Conservation (phyloP, 495 filamentous ascomycete genomes). For the Penicillium pancosmium region DNA sequence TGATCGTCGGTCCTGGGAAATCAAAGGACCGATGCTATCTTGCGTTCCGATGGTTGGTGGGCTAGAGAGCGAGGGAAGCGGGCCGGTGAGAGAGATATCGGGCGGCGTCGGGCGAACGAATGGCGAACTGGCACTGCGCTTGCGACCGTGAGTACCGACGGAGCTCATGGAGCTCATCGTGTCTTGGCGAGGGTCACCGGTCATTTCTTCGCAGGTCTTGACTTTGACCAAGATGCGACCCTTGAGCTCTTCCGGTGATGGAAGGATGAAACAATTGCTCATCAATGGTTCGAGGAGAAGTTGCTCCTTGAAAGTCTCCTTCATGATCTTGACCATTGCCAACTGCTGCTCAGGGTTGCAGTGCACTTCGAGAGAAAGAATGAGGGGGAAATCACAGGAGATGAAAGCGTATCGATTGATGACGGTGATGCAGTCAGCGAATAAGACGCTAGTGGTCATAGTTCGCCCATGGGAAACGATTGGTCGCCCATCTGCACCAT, state of each 20-base stretch:
- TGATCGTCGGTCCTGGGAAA: conserved; percentile 51
- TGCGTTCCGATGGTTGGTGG: conserved; percentile 54
- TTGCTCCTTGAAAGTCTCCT: conserved; percentile 73
- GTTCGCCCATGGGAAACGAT: conserved; percentile 90
- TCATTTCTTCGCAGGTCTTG: conserved; percentile 62
- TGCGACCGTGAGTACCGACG: conserved; percentile 59
- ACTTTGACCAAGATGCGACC: conserved; percentile 90
- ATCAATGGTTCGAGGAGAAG: conserved; percentile 75
- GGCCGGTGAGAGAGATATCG: conserved; percentile 57
- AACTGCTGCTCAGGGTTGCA: conserved; percentile 82
- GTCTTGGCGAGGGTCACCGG: conserved; percentile 44
- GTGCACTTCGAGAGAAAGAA: conserved; percentile 94
- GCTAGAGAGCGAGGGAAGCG: conserved; percentile 59
- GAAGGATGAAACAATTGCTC: conserved; percentile 65
- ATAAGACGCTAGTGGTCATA: conserved; percentile 81
- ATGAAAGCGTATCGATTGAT: conserved; percentile 93
- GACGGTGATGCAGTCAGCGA: conserved; percentile 85
- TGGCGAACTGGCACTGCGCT: conserved; percentile 80
- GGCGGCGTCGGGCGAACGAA: conserved; percentile 58
- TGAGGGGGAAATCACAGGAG: conserved; percentile 79
- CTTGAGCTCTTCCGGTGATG: conserved; percentile 83
- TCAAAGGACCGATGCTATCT: conserved; percentile 43
- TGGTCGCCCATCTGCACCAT: conserved; percentile 82
- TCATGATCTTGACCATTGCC: conserved; percentile 90
- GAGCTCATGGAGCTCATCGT: conserved; percentile 39